phyloP scores from a whole-genome alignment of 2,329 filamentous ascomycete genomes.

The Botrytis galanthina region DNA sequence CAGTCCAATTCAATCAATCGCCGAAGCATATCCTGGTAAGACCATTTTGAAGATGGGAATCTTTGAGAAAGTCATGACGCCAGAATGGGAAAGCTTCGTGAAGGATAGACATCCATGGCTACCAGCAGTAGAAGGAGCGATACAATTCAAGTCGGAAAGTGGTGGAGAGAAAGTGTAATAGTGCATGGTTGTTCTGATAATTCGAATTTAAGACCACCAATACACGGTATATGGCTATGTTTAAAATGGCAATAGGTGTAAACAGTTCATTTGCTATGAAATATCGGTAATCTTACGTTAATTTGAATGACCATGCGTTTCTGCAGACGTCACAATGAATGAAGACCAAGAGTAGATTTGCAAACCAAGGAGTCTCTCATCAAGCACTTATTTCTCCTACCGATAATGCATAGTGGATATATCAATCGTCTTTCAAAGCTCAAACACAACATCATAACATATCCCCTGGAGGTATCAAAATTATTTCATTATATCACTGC shows the following conservation, averaged over 20 bases:
- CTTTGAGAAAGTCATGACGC: conserved; percentile 47
- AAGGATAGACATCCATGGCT: conserved; percentile 45
- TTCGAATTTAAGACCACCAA: background rate
- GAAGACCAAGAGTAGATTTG: background rate
- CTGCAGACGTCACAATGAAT: background rate
- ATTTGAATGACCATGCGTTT: background rate
- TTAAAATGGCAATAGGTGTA: background rate
- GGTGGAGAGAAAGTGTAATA: conserved; percentile 23
- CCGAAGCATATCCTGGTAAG: conserved; percentile 43
- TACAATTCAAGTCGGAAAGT: conserved; percentile 26
- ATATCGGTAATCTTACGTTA: background rate
- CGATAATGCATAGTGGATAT: background rate
- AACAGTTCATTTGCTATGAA: background rate
- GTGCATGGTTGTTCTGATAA: background rate
- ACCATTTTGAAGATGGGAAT: conserved; percentile 51
- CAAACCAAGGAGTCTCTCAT: background rate
- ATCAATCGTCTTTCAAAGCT: background rate
- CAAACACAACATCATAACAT: background rate
- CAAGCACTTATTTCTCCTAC: background rate
- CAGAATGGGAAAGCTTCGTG: conserved; percentile 47
- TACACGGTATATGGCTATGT: too few species aligned
- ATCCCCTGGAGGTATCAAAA: background rate
- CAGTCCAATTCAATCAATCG: conserved; percentile 49
- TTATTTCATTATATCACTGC: background rate
- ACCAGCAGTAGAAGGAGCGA: conserved; percentile 21